These are phyloP conservation scores for Pestalotiopsis sp. DNA, from an alignment of 2,329 filamentous ascomycete species.

Conservation along the genomic window DNA sequence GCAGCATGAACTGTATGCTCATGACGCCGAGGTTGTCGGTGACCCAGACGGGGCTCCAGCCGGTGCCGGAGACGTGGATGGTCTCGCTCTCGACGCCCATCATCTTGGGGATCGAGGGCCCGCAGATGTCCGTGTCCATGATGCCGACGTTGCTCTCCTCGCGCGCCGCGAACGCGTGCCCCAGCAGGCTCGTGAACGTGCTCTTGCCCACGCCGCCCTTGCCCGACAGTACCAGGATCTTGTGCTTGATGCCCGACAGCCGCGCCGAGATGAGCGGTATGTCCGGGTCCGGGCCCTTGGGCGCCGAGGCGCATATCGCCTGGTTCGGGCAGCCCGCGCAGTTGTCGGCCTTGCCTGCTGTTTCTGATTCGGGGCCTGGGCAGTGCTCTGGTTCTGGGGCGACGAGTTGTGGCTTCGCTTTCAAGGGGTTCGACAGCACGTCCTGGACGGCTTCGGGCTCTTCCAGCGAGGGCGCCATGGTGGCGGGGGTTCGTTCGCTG, in stretches of 20 bases:
- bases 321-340: constrained; percentile 97
- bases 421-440: constrained; percentile 75
- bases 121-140: constrained; percentile 98
- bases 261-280: constrained; percentile 85
- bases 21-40: constrained; percentile 93
- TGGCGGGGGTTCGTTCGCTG: constrained; percentile 10
- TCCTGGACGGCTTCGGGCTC: constrained; percentile 67
- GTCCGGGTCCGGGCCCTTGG: constrained; percentile 94
- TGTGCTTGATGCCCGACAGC: constrained; percentile 81
- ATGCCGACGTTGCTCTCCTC: constrained; percentile 81
- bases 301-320: constrained; percentile 88
- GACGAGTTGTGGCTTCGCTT: constrained; percentile 80
- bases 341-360: constrained; percentile 73
- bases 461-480: constrained; percentile 85
- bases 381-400: constrained; percentile 97
- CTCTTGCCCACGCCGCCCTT: constrained; percentile 98
- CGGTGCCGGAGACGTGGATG: constrained; percentile 84
- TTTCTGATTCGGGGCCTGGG: constrained; percentile 81
- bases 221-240: constrained; percentile 88
- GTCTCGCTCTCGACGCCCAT: constrained; percentile 95
- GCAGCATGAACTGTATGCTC: constrained; percentile 98
- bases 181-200: constrained; percentile 86
- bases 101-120: constrained; percentile 97
- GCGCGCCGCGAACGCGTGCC: constrained; percentile 86
- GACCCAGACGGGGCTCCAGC: constrained; percentile 96